Evolutionary conservation across 2,329 filamentous ascomycete species (phyloP), one percentile per base, ranked within the genome.

Genomic region (Chalara sp.): DNA sequence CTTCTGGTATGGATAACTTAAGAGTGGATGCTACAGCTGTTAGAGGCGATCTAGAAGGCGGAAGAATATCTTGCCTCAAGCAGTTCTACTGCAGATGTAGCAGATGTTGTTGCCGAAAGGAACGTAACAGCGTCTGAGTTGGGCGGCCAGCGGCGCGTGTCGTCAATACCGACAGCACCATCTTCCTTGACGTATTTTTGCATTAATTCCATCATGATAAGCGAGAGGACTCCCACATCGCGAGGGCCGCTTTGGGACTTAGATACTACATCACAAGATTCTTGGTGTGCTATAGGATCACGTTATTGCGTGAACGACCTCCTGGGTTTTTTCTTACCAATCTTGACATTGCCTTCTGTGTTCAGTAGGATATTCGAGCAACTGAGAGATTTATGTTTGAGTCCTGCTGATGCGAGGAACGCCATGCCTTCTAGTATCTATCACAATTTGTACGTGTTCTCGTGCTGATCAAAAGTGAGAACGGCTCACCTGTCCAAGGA

Each of bases 101-200:
- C 54, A 53, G 63, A 65, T 53, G 54, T 61, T 46, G 57, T 65
- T 30, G 52, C 50, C 11, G 60, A 65, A 44, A 68, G 64, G 53
- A 70, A 68, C 46, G 53, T 54, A 46, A 67, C 49, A 37, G 64
- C 54, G 50, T 61, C 51, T 30, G 61, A 64, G 43, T 58, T 53
- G 40, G 49, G 51, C 43, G 51, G 59, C 66, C 60, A 70, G 49
- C 63, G 59, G 50, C 61, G 43, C 39, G 65, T 32, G 53, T 69
- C 50, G 50, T 67, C 59, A 13, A 70, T 56, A 37, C 66, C 58
- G 49, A 67, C 53, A 50, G 55, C 58, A 37, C 63, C 56, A 51
- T 67, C 58, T 31, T 65, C 60, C 57, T 68, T 68, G 32, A 55
- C 47, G 55, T 67, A 67, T 55, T 66, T 48, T 42, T 54, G 31